phyloP scores from a whole-genome alignment of 2,329 filamentous ascomycete genomes.

The Calonectria hongkongensis region DNA sequence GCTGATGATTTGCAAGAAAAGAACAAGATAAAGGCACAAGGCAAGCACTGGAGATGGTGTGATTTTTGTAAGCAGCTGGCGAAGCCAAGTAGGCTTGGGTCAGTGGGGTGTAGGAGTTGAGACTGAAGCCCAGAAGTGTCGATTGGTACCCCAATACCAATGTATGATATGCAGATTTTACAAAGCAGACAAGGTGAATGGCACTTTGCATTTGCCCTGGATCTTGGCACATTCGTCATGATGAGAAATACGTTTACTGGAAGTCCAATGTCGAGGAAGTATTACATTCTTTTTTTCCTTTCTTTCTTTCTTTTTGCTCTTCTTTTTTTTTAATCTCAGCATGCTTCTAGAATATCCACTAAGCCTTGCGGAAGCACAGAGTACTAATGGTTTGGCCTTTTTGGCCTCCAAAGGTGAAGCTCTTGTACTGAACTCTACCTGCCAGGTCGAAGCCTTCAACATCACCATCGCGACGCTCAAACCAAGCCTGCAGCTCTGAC shows the following conservation, averaged over 20 bases:
- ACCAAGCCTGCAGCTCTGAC: conserved; percentile 88
- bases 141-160: conserved; percentile 47
- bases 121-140: conserved; percentile 39
- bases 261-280: conserved; percentile 35
- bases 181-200: conserved; percentile 50
- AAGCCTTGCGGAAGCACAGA: conserved; percentile 81
- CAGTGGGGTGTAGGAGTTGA: conserved; percentile 37
- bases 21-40: conserved; percentile 34
- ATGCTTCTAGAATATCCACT: conserved; percentile 3
- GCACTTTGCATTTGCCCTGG: conserved; percentile 44
- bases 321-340: neutral
- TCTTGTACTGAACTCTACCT: conserved; percentile 85
- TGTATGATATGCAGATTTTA: conserved; percentile 54
- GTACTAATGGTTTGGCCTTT: conserved; percentile 93
- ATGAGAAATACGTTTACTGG: neutral
- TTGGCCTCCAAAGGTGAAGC: conserved; percentile 91
- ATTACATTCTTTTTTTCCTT: conserved; percentile 19
- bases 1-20: conserved; percentile 24
- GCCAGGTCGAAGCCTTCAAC: conserved; percentile 74
- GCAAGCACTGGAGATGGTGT: conserved; percentile 23
- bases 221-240: conserved; percentile 41
- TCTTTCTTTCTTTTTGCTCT: conserved; percentile 6
- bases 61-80: conserved; percentile 24
- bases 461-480: conserved; percentile 66
- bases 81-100: conserved; percentile 35